Evolutionary conservation across 2,329 filamentous ascomycete genomes (phyloP).

Genomic region (Acarospora socialis): DNA sequence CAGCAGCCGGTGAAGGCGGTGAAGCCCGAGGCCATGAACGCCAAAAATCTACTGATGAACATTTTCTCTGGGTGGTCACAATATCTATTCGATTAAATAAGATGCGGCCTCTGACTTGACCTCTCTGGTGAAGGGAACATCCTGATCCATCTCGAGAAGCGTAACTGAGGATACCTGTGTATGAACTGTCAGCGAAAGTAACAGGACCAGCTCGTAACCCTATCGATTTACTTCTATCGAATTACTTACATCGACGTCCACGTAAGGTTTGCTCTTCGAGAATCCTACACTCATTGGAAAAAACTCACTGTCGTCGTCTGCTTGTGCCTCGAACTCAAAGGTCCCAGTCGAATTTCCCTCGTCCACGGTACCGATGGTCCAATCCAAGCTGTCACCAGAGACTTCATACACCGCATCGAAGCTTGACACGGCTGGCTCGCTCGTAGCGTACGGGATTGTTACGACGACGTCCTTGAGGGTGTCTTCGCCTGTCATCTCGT

Average conservation of each 20-base stretch:
- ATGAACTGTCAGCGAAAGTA: conserved; percentile 17
- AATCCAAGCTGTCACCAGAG: conserved; percentile 81
- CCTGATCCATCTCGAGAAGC: conserved; percentile 60
- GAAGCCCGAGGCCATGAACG: too few species aligned
- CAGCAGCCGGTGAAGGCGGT: too few species aligned
- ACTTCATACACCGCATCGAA: conserved; percentile 93
- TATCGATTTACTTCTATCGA: too few species aligned
- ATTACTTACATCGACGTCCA: conserved; percentile 87
- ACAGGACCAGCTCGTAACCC: too few species aligned
- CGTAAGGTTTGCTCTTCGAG: conserved; percentile 68
- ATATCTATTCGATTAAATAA: conserved; percentile 56
- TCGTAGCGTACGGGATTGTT: conserved; percentile 69
- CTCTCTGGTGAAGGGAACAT: conserved; percentile 71
- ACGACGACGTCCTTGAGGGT: conserved; percentile 72
- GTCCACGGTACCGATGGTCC: conserved; percentile 78
- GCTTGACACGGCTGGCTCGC: conserved; percentile 78
- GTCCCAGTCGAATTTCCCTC: conserved; percentile 69
- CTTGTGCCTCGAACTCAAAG: conserved; percentile 90
- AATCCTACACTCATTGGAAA: conserved; percentile 95
- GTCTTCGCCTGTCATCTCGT: conserved; percentile 75
- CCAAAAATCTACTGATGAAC: too few species aligned
- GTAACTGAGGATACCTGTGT: conserved; percentile 52
- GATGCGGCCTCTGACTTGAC: conserved; percentile 62
- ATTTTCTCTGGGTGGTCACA: too few species aligned
- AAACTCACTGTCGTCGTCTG: conserved; percentile 80